These are phyloP conservation scores for Penicillium sp. DNA, from an alignment of 2,329 filamentous ascomycete genomes.

Conservation along the genomic window DNA sequence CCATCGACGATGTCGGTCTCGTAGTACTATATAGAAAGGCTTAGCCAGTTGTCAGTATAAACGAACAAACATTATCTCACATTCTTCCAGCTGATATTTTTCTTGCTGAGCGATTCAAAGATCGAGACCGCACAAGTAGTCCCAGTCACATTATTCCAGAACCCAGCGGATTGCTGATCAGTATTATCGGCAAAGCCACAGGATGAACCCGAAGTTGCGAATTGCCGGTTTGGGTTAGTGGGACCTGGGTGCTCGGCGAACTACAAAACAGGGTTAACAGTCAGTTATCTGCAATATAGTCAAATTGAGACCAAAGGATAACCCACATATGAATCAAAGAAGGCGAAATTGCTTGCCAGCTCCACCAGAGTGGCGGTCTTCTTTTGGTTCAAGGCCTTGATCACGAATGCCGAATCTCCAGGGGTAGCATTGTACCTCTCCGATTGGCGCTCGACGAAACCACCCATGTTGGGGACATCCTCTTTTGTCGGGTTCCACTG, in stretches of 20 bases:
- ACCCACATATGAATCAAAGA: slow-evolving; percentile 39
- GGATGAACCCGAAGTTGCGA: slow-evolving; percentile 4
- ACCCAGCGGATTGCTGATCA: slow-evolving; percentile 34
- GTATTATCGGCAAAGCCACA: slow-evolving; percentile 29
- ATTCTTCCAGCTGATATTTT: slow-evolving; percentile 41
- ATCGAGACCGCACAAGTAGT: slow-evolving; percentile 37
- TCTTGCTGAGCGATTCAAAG: slow-evolving; percentile 38
- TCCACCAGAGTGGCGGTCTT: slow-evolving; percentile 36
- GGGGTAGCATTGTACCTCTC: slow-evolving; percentile 38
- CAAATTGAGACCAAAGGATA: no score
- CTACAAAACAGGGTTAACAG: slow-evolving; percentile 11
- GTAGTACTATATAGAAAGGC: slow-evolving; percentile 30
- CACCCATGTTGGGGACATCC: slow-evolving; percentile 39
- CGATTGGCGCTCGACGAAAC: slow-evolving; percentile 41
- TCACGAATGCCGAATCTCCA: slow-evolving; percentile 37
- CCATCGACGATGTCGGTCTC: slow-evolving; percentile 40
- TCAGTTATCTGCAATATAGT: slow-evolving; percentile 1
- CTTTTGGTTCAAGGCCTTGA: slow-evolving; percentile 39
- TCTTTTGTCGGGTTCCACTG: slow-evolving; percentile 23
- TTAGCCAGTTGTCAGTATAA: neutral
- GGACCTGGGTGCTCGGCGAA: slow-evolving; percentile 41
- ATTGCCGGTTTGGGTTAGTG: slow-evolving; percentile 43
- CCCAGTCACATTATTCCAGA: slow-evolving; percentile 36
- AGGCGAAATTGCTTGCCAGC: slow-evolving; percentile 39
- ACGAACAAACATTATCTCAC: slow-evolving; percentile 11